A percentile compares a stretch with the other conserved stretches of the same genome.
These are phyloP conservation scores for Rhodotorula sp. DNA, from an alignment of 1,284 basidiomycete genomes.

Conservation along the genomic window DNA sequence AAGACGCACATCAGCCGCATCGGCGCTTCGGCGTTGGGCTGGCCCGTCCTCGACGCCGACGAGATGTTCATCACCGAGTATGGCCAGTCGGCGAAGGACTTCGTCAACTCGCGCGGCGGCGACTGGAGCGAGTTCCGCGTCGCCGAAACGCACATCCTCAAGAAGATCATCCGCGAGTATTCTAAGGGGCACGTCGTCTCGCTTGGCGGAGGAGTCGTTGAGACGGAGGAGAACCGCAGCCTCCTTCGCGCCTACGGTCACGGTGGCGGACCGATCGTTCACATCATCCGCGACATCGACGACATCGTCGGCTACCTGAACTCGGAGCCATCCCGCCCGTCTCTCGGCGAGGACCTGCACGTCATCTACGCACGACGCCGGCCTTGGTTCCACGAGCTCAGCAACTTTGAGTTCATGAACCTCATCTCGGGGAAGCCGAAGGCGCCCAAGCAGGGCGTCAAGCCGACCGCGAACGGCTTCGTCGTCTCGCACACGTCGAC, in stretches of 20 bases:
- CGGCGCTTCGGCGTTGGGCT: conserved; percentile 70
- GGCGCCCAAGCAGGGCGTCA: conserved; percentile 20
- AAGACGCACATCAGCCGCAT: conserved; percentile 86
- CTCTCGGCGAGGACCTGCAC: conserved; percentile 77
- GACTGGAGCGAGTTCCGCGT: conserved; percentile 76
- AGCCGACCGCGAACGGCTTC: conserved; percentile 36
- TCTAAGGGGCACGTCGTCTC: conserved; percentile 70
- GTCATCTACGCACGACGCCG: conserved; percentile 79
- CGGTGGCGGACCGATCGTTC: conserved; percentile 64
- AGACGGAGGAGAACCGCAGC: conserved; percentile 71
- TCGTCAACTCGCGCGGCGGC: conserved; percentile 62
- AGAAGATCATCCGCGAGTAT: conserved; percentile 47
- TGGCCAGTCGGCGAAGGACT: conserved; percentile 65
- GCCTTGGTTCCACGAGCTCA: conserved; percentile 85
- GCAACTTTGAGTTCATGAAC: conserved; percentile 81
- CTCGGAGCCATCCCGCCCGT: conserved; percentile 72
- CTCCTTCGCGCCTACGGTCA: conserved; percentile 68
- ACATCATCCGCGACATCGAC: conserved; percentile 67
- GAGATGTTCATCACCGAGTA: conserved; percentile 52
- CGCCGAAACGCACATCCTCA: conserved; percentile 49
- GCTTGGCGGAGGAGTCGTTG: conserved; percentile 94
- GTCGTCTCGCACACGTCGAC: conserved; percentile 42
- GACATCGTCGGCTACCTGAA: conserved; percentile 76
- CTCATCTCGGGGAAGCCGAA: conserved; percentile 55
- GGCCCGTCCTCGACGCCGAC: conserved; percentile 87